phyloP scores from a whole-genome alignment of 352 stramenopile genomes.

The Peronosclerospora sorghi region DNA sequence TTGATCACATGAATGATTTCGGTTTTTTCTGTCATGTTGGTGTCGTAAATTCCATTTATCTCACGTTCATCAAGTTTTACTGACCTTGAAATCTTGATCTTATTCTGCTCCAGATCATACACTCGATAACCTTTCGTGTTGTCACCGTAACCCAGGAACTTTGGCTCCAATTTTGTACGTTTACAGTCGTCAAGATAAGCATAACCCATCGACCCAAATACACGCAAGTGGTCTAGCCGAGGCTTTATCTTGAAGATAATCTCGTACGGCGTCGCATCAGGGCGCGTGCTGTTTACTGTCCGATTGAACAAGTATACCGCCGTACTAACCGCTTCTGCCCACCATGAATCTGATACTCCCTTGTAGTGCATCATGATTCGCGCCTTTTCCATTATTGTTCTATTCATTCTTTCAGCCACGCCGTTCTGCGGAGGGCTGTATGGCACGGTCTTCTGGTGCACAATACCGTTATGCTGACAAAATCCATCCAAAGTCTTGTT shows the following conservation, averaged over 20 bases:
- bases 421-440: slow-evolving; percentile 11
- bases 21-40: too few species aligned
- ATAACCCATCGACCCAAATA: slow-evolving; percentile 18
- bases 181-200: slow-evolving; percentile 13
- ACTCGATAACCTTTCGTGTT: slow-evolving; percentile 13
- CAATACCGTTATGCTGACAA: neutral
- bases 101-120: slow-evolving; percentile 6
- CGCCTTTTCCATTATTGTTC: neutral
- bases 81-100: slow-evolving; percentile 8
- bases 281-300: too few species aligned
- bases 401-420: slow-evolving; percentile 8
- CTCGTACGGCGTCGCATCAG: slow-evolving; percentile 12
- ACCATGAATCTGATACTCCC: slow-evolving; percentile 11
- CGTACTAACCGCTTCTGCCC: slow-evolving; percentile 21
- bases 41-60: neutral
- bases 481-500: slow-evolving; percentile 6
- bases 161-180: slow-evolving; percentile 15
- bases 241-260: slow-evolving; percentile 8
- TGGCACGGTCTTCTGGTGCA: slow-evolving; percentile 3
- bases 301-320: slow-evolving; percentile 11
- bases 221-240: slow-evolving; percentile 7
- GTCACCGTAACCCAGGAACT: slow-evolving; percentile 15
- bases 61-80: slow-evolving; percentile 14
- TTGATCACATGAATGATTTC: too few species aligned
- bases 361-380: slow-evolving; percentile 22